Conservation (phyloP, 2,329 filamentous ascomycete species). For the Cladophialophora carrionii region DNA sequence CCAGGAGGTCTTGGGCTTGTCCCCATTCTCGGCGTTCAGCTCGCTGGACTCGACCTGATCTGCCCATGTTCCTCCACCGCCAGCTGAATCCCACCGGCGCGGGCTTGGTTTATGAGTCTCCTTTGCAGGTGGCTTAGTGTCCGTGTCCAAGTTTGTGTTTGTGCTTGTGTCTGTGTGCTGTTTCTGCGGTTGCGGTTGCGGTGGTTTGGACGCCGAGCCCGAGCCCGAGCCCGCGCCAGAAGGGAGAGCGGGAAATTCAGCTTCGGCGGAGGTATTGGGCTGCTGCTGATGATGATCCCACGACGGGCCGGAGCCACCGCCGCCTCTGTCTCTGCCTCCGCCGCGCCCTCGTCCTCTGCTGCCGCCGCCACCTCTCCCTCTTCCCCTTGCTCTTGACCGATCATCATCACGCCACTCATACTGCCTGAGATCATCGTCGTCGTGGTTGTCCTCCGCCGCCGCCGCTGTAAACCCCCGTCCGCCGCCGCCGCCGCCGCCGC, state of each 20-base stretch:
- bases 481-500: constrained; percentile 15
- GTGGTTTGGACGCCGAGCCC: not conserved
- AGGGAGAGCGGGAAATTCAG: constrained; percentile 38
- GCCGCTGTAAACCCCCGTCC: constrained; percentile 25
- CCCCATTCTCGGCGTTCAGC: constrained; percentile 16
- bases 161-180: not conserved
- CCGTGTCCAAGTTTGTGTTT: too few species aligned
- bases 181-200: constrained; percentile 11
- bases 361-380: constrained; percentile 28
- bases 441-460: constrained; percentile 16
- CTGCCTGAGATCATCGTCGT: constrained; percentile 34
- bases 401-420: constrained; percentile 37
- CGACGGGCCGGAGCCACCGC: not conserved
- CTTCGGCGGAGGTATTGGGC: constrained; percentile 29
- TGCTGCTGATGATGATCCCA: constrained; percentile 16
- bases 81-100: constrained; percentile 16
- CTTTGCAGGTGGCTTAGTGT: not conserved
- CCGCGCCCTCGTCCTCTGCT: constrained; percentile 25
- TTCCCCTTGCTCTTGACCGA: constrained; percentile 27
- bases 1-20: constrained; percentile 13
- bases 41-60: constrained; percentile 38
- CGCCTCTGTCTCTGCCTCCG: constrained; percentile 19
- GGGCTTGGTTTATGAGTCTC: constrained; percentile 12
- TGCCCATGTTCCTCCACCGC: constrained; percentile 38
- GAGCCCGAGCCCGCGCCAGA: not conserved